Conservation (phyloP, 805 yeast species). For the Pichia heedii region DNA sequence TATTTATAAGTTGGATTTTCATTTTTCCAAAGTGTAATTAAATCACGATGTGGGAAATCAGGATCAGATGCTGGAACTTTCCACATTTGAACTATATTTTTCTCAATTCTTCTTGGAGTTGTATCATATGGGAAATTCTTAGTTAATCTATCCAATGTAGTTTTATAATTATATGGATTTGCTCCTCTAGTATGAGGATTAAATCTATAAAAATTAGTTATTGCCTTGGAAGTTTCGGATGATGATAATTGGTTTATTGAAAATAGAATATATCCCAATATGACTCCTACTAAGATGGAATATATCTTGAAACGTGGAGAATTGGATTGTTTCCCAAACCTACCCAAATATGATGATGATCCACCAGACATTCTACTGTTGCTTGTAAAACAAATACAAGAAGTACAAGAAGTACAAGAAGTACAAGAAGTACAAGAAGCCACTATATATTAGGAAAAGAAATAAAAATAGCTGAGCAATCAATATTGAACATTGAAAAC, state of each 20-base stretch:
- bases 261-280: conserved; percentile 22
- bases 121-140: conserved; percentile 27
- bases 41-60: conserved; percentile 26
- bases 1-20: conserved; percentile 27
- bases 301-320: conserved; percentile 15
- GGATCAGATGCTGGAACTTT: conserved; percentile 27
- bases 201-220: conserved; percentile 24
- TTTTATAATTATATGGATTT: conserved; percentile 26
- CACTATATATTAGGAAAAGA: too few relatives aligned
- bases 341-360: background rate
- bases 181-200: conserved; percentile 28
- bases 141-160: conserved; percentile 24
- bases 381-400: too few relatives aligned
- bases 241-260: conserved; percentile 16
- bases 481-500: too few relatives aligned
- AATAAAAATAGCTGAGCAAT: too few relatives aligned
- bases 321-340: background rate
- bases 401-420: too few relatives aligned
- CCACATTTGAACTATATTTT: conserved; percentile 30
- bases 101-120: conserved; percentile 26
- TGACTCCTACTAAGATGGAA: conserved; percentile 21
- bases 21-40: conserved; percentile 26
- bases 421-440: too few relatives aligned
- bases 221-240: conserved; percentile 20
- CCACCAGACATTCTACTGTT: background rate